A percentile compares a stretch with the other conserved stretches of the same genome.
These are phyloP conservation scores for Teunomyces cretensis DNA, from an alignment of 805 yeast species.

Conservation along the genomic window DNA sequence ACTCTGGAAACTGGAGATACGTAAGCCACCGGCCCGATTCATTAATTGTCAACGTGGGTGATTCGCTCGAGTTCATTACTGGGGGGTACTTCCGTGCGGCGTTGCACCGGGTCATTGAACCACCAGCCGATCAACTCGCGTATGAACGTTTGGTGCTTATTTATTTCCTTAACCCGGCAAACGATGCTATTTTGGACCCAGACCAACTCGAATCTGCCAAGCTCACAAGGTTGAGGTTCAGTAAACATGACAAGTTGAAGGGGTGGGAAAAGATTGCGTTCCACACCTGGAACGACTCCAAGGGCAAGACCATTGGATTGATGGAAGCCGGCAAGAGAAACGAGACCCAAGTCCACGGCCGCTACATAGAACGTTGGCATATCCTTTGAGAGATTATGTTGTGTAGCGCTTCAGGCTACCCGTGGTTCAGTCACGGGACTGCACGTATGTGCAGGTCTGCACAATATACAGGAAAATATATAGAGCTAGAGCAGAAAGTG, in stretches of 20 bases:
- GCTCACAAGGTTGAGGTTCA: conserved; percentile 30
- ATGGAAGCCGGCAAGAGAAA: conserved; percentile 19
- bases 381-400: too few relatives aligned
- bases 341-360: conserved; percentile 15
- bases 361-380: conserved; percentile 14
- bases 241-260: conserved; percentile 22
- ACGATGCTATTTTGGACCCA: conserved; percentile 40
- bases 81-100: conserved; percentile 50
- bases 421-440: too few relatives aligned
- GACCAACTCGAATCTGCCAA: conserved; percentile 39
- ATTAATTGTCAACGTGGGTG: conserved; percentile 42
- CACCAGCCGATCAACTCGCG: conserved; percentile 41
- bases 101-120: conserved; percentile 48
- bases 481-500: too few relatives aligned
- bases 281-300: conserved; percentile 36
- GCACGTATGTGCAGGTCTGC: too few relatives aligned
- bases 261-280: conserved; percentile 39
- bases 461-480: too few relatives aligned
- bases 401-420: too few relatives aligned
- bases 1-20: conserved; percentile 37
- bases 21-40: conserved; percentile 41
- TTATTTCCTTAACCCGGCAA: conserved; percentile 42
- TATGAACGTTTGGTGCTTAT: conserved; percentile 40
- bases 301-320: conserved; percentile 21
- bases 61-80: conserved; percentile 39